Base-by-base conservation (phyloP, 768 basidiomycete genomes). In the Galerina sulciceps region DNA sequence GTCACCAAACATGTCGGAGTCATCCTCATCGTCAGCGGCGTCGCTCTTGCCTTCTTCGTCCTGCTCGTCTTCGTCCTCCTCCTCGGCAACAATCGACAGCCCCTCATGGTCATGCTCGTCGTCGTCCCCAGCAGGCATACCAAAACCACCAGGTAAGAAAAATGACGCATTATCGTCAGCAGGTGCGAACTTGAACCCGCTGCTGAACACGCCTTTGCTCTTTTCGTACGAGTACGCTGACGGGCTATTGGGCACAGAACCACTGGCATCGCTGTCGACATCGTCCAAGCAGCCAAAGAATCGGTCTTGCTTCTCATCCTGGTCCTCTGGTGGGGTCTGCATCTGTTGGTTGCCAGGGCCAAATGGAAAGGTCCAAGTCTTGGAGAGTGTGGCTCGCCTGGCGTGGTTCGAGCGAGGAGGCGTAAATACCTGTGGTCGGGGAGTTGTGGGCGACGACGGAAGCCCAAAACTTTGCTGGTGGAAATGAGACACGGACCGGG, bases 261-360 rank as follows among this genome's bases (percentile, higher is more conserved):
- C 72, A 23, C 57, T 54, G 3, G 63, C 66, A 26, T 76, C 72
- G 26, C 65, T 69, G 37, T 81, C 79, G 62, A 83, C 81, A 52
- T 81, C 81, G 52, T 88, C 86, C 38, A 85, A 73, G 59, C 90
- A 93, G 42, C 83, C 86, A 64, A 93, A 93, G 80, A 93, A 93
- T 35, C 79, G 81, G 68, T 93, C 91, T 9, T 84, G 79, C 53
- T 65, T 62, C 44, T 68, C 71, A 6, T 60, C 55, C 10, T 70
- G 70, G 1, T 73, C 61, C 37, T 67, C 61, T 11, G 64, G 60
- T 18, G 58, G 60, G 23, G 53, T 55, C 68, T 62, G 54, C 63
- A 52, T 49, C n/a, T 56, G 45, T 31, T 31, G 26, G 26, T 31
- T 31, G 26, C 26, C 26, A 15, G 51, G 44, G 20, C 61, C 61